These are phyloP conservation scores for Tillandsia leiboldiana DNA, from an alignment of 176 grass and related monocot genomes.

Conservation along the genomic window DNA sequence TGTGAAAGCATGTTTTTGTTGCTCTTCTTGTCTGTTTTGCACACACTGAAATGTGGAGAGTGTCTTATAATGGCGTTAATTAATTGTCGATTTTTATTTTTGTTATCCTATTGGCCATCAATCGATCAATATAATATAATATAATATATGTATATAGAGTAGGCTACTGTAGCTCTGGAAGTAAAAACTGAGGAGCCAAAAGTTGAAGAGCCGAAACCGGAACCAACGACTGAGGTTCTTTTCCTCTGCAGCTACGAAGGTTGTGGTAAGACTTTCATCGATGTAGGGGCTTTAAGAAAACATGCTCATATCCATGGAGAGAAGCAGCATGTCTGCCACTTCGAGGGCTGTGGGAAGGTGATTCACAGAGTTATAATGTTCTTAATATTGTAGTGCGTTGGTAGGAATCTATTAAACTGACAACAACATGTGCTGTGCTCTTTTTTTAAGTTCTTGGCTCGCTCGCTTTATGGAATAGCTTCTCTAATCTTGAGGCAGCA, in stretches of 20 bases:
- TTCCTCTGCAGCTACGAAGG: conserved; percentile 79
- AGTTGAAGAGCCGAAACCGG: conserved; percentile 32
- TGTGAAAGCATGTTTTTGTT: no score
- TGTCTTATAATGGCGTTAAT: no score
- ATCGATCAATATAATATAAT: no score
- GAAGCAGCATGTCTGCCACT: conserved; percentile 56
- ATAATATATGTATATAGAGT: no score
- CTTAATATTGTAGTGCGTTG: background rate
- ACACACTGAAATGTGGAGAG: no score
- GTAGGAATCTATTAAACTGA: background rate
- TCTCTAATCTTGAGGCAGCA: no score
- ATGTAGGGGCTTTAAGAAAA: conserved; percentile 54
- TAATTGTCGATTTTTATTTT: no score
- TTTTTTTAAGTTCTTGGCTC: no score
- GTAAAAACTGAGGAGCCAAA: conserved; percentile 19
- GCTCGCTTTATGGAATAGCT: no score
- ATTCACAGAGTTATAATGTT: background rate
- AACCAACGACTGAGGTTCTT: conserved; percentile 60
- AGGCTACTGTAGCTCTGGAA: conserved; percentile 12
- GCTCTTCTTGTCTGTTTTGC: no score
- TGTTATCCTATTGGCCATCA: no score
- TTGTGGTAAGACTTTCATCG: conserved; percentile 66
- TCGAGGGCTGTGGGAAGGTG: conserved; percentile 76
- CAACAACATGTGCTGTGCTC: no score
- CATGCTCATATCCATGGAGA: conserved; percentile 58